Base-by-base conservation (phyloP, 2,329 filamentous ascomycete species). In the Xylariaceae sp. region DNA sequence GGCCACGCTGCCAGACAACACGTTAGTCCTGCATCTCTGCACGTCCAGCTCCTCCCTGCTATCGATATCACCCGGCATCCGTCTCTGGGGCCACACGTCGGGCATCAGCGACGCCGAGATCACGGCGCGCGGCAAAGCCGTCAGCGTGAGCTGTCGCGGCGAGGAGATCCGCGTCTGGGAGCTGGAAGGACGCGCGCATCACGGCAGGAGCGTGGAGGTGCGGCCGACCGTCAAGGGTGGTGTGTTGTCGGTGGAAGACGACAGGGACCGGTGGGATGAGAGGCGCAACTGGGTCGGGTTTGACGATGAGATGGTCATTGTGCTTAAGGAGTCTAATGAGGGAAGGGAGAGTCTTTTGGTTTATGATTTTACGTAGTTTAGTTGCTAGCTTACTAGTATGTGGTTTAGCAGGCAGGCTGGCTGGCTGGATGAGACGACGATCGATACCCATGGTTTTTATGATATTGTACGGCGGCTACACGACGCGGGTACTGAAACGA, bases 61-160 rank as follows among this genome's bases (percentile, higher is more conserved):
- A 2, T 76, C 74, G 1, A 81, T 96, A 39, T 83, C 84, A 26
- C 66, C 78, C 0, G 86, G 85, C 1, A 82, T 81, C 47, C 75
- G 87, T 18, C 74, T 96, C 5, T 95, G 87, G 85, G 89, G 89
- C 6, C 89, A 95, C 57, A 95, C 89, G 0, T 94, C 88, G 2
- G 86, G 85, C 3, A 87, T 96, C 23, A 87, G 85, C 34, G 83
- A 86, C 21, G 88, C 86, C 6, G 83, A 94, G 54, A 86, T 95
- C 38, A 89, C 85, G 13, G 78, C 84, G 31, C 78, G 85, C 26
- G 88, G 88, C 13, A 94, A 89, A 61, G 89, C 88, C 0, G 85
- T 96, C 3, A 94, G 87, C n/a, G 83, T 95, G 35, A 92, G 85
- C 62, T 73, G 74, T 14, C 71, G 78, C n/a, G 88, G 88, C 18